Conservation (phyloP, 2,329 filamentous ascomycete genomes). For the Chlorencoelia australis region DNA sequence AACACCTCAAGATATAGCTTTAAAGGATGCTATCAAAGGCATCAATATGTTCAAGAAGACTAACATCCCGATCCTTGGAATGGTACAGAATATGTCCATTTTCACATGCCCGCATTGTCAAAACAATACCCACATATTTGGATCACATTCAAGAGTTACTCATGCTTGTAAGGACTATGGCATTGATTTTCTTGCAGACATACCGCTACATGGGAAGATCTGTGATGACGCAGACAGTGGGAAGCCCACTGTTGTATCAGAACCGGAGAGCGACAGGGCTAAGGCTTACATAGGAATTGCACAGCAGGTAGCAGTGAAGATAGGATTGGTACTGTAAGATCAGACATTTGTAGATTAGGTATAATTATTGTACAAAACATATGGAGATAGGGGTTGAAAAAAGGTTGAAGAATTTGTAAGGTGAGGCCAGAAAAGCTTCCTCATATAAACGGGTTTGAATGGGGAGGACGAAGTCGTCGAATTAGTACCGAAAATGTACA, state of each 20-base stretch:
- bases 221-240: constrained; percentile 81
- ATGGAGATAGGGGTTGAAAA: background rate
- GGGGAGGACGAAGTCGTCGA: no score
- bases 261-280: constrained; percentile 66
- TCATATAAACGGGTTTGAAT: no score
- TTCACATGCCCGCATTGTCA: constrained; percentile 74
- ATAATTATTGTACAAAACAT: background rate
- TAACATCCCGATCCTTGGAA: constrained; percentile 61
- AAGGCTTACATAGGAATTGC: constrained; percentile 65
- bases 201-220: constrained; percentile 78
- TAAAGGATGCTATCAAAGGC: constrained; percentile 85
- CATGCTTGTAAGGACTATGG: constrained; percentile 61
- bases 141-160: constrained; percentile 52
- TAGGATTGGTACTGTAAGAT: constrained; percentile 16
- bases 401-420: background rate
- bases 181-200: constrained; percentile 76
- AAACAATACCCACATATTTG: constrained; percentile 67
- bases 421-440: constrained; percentile 1
- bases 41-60: constrained; percentile 89
- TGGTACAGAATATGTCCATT: constrained; percentile 87
- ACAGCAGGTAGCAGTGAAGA: constrained; percentile 32
- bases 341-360: background rate
- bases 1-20: constrained; percentile 85
- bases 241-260: constrained; percentile 80
- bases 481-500: no score